Conservation (phyloP, 2,329 filamentous ascomycete species). For the Arthrobotrys musiformis region DNA sequence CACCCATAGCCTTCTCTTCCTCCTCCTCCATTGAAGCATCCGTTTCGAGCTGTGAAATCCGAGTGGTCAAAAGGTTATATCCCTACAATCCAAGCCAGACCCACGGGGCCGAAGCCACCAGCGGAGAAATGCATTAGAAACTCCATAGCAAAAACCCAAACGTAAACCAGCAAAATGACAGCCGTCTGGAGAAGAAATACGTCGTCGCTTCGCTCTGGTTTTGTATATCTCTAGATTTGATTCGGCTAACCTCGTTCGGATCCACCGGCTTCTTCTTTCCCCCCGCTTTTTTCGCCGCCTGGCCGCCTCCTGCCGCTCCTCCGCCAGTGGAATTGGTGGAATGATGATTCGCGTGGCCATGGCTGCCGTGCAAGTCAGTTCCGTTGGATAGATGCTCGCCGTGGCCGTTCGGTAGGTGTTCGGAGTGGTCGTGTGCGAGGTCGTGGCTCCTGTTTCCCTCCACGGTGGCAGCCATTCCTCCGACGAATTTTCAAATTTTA, state of each 20-base stretch:
- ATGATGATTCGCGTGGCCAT: constrained; percentile 31
- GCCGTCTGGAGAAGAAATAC: constrained; percentile 14
- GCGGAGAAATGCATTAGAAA: constrained; percentile 44
- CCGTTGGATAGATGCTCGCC: constrained; percentile 47
- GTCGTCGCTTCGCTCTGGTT: constrained; percentile 24
- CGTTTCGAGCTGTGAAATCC: constrained; percentile 93
- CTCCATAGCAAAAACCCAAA: constrained; percentile 10
- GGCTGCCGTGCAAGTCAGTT: constrained; percentile 36
- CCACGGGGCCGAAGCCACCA: constrained; percentile 21
- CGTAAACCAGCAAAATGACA: constrained; percentile 16
- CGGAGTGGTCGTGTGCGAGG: constrained; percentile 52
- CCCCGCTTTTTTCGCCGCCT: constrained; percentile 57
- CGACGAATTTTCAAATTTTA: constrained; percentile 29
- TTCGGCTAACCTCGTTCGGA: constrained; percentile 72
- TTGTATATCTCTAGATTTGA: constrained; percentile 24
- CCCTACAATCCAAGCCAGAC: constrained; percentile 55
- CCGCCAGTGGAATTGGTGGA: constrained; percentile 8
- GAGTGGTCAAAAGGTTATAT: constrained; percentile 83
- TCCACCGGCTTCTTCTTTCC: constrained; percentile 87
- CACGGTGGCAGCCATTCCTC: constrained; percentile 54
- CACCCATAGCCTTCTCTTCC: constrained; percentile 94
- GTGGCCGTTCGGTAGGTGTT: constrained; percentile 49
- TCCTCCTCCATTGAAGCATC: constrained; percentile 94
- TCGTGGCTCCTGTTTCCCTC: constrained; percentile 53
- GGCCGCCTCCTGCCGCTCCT: constrained; percentile 14